Base-by-base conservation (phyloP, 306 rosid species). In the Trichosanthes cucumerina region DNA sequence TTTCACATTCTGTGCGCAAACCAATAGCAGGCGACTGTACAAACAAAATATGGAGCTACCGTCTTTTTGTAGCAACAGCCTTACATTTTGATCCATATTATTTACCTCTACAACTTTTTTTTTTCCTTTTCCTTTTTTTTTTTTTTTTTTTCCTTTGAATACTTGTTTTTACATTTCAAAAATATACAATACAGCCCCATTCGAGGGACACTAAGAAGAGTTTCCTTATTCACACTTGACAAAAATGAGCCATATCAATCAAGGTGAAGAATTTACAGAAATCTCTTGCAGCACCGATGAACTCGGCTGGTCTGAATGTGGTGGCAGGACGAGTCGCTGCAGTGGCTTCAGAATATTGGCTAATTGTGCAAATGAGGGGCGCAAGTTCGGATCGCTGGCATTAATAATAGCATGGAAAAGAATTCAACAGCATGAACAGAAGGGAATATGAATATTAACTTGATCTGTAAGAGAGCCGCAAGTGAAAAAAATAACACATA, bases 281-380 rank as follows among this genome's bases (percentile, higher is more conserved):
- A 92, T 90, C 86, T 93, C 98, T 83, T 88, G 92, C 13, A 86
- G 81, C 81, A 86, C 59, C 38, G 85, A 85, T 36, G 99, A 83
- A 70, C 82, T 88, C 63, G 90, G 81, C 83, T 87, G 97, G 81
- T 91, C 97, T 77, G 87, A 86, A 82, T 89, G 81, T 26, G 96
- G 81, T 5, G 96, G 91, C 36, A 86, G 79, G 69, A 81, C 91
- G 59, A 95, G 89, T 68, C 87, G 92, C 85, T 90, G 99, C 86
- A 96, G 78, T 50, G 99, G 88, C 85, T 92, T 95, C 76, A 95
- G 93, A 79, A 91, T 89, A 49, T 68, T 90, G 0, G 93, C 74
- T 69, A 96, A 95, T 85, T 92, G 92, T 14, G 81, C 83, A 86
- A 96, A 96, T 0, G 98, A 96, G 58, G 99, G 99, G 4, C 99